These are phyloP conservation scores for Talaromyces sp. DNA, from an alignment of 2,329 filamentous ascomycete species.

Conservation along the genomic window DNA sequence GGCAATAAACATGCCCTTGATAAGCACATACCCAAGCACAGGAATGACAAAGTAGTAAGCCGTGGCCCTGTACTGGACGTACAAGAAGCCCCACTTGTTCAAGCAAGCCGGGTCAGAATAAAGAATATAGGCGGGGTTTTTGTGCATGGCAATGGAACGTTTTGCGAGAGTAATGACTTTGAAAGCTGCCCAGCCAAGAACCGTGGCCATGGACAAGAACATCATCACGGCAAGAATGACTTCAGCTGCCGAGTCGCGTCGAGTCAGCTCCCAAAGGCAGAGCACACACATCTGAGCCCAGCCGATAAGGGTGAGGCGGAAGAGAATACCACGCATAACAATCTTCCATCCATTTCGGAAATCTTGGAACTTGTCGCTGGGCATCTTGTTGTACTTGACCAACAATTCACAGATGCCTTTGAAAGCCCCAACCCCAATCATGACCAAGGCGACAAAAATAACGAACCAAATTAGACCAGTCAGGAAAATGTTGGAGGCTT, in stretches of 20 bases:
- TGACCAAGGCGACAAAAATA: slow-evolving; percentile 72
- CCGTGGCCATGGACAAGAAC: slow-evolving; percentile 72
- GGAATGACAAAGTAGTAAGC: slow-evolving; percentile 94
- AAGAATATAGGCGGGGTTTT: slow-evolving; percentile 93
- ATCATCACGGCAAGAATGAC: slow-evolving; percentile 86
- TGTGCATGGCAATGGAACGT: slow-evolving; percentile 84
- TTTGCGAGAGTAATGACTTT: slow-evolving; percentile 89
- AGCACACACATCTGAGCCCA: slow-evolving; percentile 89
- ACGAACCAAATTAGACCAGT: slow-evolving; percentile 88
- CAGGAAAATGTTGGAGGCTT: slow-evolving; percentile 88
- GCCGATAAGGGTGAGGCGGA: slow-evolving; percentile 83
- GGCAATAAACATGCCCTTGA: slow-evolving; percentile 87
- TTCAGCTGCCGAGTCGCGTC: slow-evolving; percentile 78
- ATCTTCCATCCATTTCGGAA: slow-evolving; percentile 94
- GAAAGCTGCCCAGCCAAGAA: slow-evolving; percentile 79
- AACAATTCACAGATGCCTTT: slow-evolving; percentile 77
- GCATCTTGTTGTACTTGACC: slow-evolving; percentile 72
- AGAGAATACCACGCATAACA: slow-evolving; percentile 88
- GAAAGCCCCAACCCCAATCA: slow-evolving; percentile 70
- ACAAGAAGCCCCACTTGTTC: slow-evolving; percentile 98
- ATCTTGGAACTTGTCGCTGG: slow-evolving; percentile 80
- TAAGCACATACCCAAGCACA: slow-evolving; percentile 69
- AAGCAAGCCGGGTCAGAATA: slow-evolving; percentile 92
- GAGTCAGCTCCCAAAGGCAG: slow-evolving; percentile 89
- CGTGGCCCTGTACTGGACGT: slow-evolving; percentile 92